phyloP scores from a whole-genome alignment of 2,329 filamentous ascomycete genomes.

The Rhynchosporium agropyri region DNA sequence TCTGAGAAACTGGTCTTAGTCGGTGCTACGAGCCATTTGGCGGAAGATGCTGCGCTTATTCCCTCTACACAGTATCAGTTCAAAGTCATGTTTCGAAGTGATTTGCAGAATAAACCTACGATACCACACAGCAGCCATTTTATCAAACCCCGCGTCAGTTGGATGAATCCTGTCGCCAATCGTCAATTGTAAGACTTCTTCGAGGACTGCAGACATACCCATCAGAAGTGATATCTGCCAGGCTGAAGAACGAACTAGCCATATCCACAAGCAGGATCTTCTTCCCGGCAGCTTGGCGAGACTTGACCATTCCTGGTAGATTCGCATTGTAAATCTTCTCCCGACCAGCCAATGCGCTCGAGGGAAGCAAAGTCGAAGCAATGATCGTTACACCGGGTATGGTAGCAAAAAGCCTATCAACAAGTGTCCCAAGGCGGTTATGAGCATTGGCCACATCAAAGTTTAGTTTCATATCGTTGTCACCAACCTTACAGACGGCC shows the following conservation, averaged over 20 bases:
- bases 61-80: conserved; percentile 1
- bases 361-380: conserved; percentile 16
- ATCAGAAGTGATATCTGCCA: conserved; percentile 15
- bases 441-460: conserved; percentile 11
- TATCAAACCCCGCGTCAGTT: conserved; percentile 11
- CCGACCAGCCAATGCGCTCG: not conserved
- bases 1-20: conserved; percentile 4
- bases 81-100: not conserved
- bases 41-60: conserved; percentile 12
- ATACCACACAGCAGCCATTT: conserved; percentile 21
- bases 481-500: not conserved
- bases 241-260: conserved; percentile 9
- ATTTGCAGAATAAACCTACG: not conserved
- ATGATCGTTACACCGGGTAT: conserved; percentile 16
- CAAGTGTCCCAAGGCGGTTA: conserved; percentile 6
- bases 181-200: not conserved
- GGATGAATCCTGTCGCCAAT: conserved; percentile 8
- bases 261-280: conserved; percentile 17
- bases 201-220: conserved; percentile 8
- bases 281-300: conserved; percentile 13
- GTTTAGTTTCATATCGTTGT: conserved; percentile 13
- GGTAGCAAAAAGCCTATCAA: conserved; percentile 10
- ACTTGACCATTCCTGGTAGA: conserved; percentile 14
- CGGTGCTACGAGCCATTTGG: conserved; percentile 13
- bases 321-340: conserved; percentile 14